phyloP scores from a whole-genome alignment of 768 basidiomycete genomes.

The Rhodotorula sphaerocarpa region DNA sequence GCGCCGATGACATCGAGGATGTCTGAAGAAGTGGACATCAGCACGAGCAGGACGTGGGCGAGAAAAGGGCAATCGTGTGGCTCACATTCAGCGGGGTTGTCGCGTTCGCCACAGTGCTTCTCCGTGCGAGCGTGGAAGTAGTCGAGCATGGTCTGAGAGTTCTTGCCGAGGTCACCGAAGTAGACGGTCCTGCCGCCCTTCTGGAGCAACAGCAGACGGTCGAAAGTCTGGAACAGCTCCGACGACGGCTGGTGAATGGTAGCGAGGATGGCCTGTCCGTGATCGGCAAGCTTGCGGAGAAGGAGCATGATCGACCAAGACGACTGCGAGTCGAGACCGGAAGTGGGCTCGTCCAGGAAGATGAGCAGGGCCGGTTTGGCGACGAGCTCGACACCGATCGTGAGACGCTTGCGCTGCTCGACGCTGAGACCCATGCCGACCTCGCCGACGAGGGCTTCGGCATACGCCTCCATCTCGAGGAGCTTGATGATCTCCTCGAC shows the following conservation, averaged over 20 bases:
- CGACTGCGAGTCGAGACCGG: conserved; percentile 48
- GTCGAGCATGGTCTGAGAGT: conserved; percentile 58
- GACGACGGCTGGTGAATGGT: conserved; percentile 51
- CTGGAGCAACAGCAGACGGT: conserved; percentile 51
- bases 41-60: conserved; percentile 55
- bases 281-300: conserved; percentile 47
- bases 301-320: conserved; percentile 48
- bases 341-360: conserved; percentile 48
- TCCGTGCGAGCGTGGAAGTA: conserved; percentile 49
- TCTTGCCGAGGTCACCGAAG: conserved; percentile 57
- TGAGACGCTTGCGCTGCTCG: conserved; percentile 57
- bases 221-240: conserved; percentile 78
- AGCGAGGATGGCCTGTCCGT: conserved; percentile 47
- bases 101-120: conserved; percentile 49
- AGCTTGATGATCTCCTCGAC: conserved; percentile 47
- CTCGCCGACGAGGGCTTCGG: conserved; percentile 49
- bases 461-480: conserved; percentile 47
- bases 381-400: conserved; percentile 74
- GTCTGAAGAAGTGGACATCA: conserved; percentile 52
- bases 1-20: conserved; percentile 55
- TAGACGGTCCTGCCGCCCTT: conserved; percentile 71
- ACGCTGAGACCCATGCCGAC: conserved; percentile 47
- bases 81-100: conserved; percentile 66
- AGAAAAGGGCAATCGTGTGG: conserved; percentile 43
- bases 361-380: conserved; percentile 51